Conservation (phyloP, 2,329 filamentous ascomycete genomes). For the Talaromyces sp. region DNA sequence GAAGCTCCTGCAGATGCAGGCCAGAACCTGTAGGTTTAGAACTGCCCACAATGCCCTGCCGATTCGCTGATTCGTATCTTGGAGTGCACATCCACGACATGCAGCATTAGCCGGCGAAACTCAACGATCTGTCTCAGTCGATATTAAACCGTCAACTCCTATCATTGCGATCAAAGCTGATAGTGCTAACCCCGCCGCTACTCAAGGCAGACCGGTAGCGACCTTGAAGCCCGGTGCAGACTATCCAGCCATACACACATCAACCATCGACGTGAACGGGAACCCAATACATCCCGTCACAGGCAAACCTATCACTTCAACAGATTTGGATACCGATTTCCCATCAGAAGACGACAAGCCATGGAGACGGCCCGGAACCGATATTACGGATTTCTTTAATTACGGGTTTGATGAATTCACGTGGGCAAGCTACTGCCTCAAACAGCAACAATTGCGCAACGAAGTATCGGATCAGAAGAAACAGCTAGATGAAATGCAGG, state of each 20-base stretch:
- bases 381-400: conserved; percentile 97
- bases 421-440: conserved; percentile 89
- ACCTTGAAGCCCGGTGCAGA: conserved; percentile 56
- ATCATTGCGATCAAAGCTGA: conserved; percentile 31
- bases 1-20: conserved; percentile 44
- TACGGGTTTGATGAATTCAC: conserved; percentile 99
- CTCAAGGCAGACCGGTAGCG: conserved; percentile 34
- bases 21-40: conserved; percentile 34
- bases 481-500: conserved; percentile 59
- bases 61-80: conserved; percentile 23
- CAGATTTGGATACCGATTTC: conserved; percentile 70
- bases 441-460: conserved; percentile 73
- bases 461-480: conserved; percentile 80
- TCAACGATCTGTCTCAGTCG: conserved; percentile 34
- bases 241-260: conserved; percentile 67
- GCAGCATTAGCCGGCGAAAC: conserved; percentile 34
- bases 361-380: conserved; percentile 90
- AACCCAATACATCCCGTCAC: conserved; percentile 71
- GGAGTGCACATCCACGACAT: conserved; percentile 40
- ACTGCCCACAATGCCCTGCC: conserved; percentile 10
- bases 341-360: conserved; percentile 76
- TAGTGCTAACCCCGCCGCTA: conserved; percentile 30
- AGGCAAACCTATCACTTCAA: conserved; percentile 76
- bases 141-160: conserved; percentile 36
- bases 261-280: conserved; percentile 77